These are phyloP conservation scores for Spathaspora sp. DNA, from an alignment of 1,139 yeast genomes.

Conservation along the genomic window DNA sequence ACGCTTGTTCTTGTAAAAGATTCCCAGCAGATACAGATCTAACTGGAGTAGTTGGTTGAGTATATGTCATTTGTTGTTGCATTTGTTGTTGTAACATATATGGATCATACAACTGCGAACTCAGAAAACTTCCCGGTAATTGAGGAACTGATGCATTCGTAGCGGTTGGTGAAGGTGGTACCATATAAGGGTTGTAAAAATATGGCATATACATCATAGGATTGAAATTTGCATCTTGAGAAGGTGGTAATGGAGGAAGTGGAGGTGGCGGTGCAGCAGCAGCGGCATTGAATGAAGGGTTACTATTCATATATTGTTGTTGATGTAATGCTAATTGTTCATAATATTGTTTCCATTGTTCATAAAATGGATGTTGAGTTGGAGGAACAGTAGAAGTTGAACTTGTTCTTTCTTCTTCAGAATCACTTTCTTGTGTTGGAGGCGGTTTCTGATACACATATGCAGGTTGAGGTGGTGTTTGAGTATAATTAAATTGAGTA, in stretches of 20 bases:
- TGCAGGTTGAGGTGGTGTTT: neutral
- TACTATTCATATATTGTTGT: slow-evolving; percentile 18
- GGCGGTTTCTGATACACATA: neutral
- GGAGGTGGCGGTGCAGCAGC: neutral
- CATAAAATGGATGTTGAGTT: slow-evolving; percentile 23
- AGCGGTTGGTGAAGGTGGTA: slow-evolving; percentile 3
- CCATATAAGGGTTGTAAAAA: slow-evolving; percentile 10
- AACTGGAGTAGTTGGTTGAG: neutral
- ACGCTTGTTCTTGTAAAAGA: neutral
- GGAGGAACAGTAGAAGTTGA: slow-evolving; percentile 12
- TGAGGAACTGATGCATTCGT: neutral
- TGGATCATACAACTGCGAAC: slow-evolving; percentile 5
- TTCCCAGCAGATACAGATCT: neutral
- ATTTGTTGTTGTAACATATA: neutral
- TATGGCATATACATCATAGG: slow-evolving; percentile 13
- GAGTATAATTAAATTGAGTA: slow-evolving; percentile 3
- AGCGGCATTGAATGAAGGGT: slow-evolving; percentile 10
- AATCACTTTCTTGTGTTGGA: neutral
- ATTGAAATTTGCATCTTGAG: slow-evolving; percentile 6
- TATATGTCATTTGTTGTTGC: slow-evolving; percentile 6
- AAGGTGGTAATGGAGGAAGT: neutral
- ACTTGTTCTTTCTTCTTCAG: slow-evolving; percentile 16
- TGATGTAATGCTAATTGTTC: slow-evolving; percentile 26
- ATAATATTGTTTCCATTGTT: slow-evolving; percentile 31
- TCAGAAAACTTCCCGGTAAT: slow-evolving; percentile 1